phyloP scores from a whole-genome alignment of 2,329 filamentous ascomycete genomes.

The Talaromyces sp. region DNA sequence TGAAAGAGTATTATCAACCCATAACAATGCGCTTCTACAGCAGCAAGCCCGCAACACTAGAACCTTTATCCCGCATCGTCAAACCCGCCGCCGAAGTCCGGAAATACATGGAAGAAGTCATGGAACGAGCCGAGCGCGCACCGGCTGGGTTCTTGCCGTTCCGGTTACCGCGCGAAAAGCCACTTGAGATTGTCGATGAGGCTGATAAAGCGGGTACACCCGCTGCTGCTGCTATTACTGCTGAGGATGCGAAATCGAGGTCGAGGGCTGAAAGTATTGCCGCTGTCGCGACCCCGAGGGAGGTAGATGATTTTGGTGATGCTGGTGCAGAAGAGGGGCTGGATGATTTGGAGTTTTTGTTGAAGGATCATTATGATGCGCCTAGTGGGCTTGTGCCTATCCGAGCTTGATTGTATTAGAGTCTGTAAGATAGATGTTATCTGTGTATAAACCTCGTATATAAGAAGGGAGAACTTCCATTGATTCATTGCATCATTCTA shows the following conservation, averaged over 20 bases:
- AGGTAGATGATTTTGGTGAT: constrained; percentile 1
- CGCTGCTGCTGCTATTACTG: not conserved
- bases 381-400: constrained; percentile 38
- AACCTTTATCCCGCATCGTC: constrained; percentile 57
- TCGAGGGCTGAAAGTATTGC: not conserved
- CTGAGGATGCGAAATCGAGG: constrained; percentile 4
- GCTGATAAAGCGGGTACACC: constrained; percentile 27
- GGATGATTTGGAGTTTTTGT: constrained; percentile 29
- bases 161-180: constrained; percentile 50
- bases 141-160: constrained; percentile 57
- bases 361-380: constrained; percentile 43
- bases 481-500: not conserved
- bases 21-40: constrained; percentile 59
- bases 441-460: not conserved
- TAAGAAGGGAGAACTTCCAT: not conserved
- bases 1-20: constrained; percentile 52
- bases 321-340: constrained; percentile 23
- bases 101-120: constrained; percentile 57
- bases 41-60: constrained; percentile 52
- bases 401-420: constrained; percentile 20
- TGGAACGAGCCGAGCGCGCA: constrained; percentile 57
- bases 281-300: not conserved
- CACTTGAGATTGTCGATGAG: constrained; percentile 28
- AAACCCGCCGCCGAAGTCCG: constrained; percentile 54
- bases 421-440: not conserved